Conservation (phyloP, 768 basidiomycete genomes). For the Hericium rajendrae region DNA sequence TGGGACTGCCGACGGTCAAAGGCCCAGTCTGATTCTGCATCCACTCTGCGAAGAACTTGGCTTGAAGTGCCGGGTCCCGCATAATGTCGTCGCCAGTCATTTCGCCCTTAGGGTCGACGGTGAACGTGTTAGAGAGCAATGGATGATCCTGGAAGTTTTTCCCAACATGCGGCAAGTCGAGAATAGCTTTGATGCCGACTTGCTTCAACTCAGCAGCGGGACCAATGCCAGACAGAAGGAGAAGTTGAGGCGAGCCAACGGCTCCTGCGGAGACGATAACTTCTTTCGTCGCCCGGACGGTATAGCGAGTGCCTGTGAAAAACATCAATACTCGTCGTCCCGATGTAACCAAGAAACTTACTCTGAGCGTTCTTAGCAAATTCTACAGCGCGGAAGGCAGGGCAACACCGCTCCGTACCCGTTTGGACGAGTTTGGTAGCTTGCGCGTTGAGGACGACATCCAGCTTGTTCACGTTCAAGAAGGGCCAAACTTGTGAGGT, state of each 20-base stretch:
- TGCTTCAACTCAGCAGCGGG: constrained; percentile 16
- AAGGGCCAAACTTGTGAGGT: background rate
- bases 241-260: background rate
- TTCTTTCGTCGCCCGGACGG: background rate
- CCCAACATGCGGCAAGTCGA: constrained; percentile 29
- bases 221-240: constrained; percentile 28
- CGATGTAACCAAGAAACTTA: background rate
- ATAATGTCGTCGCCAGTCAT: constrained; percentile 2
- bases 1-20: background rate
- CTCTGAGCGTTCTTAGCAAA: background rate
- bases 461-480: background rate
- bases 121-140: background rate
- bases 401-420: background rate
- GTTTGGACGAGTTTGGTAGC: constrained; percentile 12
- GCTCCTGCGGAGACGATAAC: constrained; percentile 2
- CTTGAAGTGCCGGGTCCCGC: constrained; percentile 4
- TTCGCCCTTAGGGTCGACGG: constrained; percentile 1
- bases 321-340: background rate
- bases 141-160: constrained; percentile 25
- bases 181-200: constrained; percentile 18
- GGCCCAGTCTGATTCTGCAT: constrained; percentile 4
- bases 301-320: background rate
- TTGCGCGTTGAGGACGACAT: constrained; percentile 6
- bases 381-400: constrained; percentile 5
- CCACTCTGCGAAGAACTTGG: constrained; percentile 4